These are phyloP conservation scores for Vicia faba DNA, from an alignment of 306 rosid species.

Conservation along the genomic window DNA sequence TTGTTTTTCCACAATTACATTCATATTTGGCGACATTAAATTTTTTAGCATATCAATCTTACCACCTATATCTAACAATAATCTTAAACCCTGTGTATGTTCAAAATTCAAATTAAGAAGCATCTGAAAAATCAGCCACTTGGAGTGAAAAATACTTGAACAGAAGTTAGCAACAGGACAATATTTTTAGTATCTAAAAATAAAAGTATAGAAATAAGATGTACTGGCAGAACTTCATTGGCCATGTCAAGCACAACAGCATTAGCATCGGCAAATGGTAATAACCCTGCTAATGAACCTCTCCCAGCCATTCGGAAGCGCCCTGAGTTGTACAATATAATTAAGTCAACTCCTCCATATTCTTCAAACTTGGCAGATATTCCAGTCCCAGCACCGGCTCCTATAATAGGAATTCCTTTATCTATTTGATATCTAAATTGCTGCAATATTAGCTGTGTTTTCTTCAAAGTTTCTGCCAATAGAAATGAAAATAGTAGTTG, in stretches of 20 bases:
- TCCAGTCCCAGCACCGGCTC: slow-evolving; percentile 96
- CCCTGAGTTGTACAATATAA: slow-evolving; percentile 88
- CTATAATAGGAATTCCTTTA: slow-evolving; percentile 72
- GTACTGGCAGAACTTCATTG: slow-evolving; percentile 89
- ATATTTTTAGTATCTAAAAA: slow-evolving; percentile 24
- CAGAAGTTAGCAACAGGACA: slow-evolving; percentile 22
- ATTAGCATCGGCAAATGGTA: slow-evolving; percentile 96
- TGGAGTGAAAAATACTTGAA: slow-evolving; percentile 31
- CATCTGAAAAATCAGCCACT: slow-evolving; percentile 14
- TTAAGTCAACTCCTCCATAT: slow-evolving; percentile 92
- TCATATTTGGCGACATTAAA: slow-evolving; percentile 6
- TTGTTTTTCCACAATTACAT: not conserved
- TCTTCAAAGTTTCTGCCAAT: slow-evolving; percentile 70
- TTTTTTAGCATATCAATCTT: not conserved
- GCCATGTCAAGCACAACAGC: slow-evolving; percentile 93
- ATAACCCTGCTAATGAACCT: slow-evolving; percentile 88
- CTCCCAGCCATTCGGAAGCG: slow-evolving; percentile 98
- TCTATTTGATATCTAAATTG: slow-evolving; percentile 70
- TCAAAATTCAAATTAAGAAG: slow-evolving; percentile 28
- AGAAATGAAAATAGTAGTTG: slow-evolving; percentile 30
- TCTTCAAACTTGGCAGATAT: slow-evolving; percentile 98
- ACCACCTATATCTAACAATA: slow-evolving; percentile 27
- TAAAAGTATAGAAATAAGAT: slow-evolving; percentile 35
- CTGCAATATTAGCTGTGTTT: slow-evolving; percentile 66
- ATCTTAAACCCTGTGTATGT: slow-evolving; percentile 6